Evolutionary conservation across 2,329 filamentous ascomycete species (phyloP).

Genomic region (Penicillium crustosum): DNA sequence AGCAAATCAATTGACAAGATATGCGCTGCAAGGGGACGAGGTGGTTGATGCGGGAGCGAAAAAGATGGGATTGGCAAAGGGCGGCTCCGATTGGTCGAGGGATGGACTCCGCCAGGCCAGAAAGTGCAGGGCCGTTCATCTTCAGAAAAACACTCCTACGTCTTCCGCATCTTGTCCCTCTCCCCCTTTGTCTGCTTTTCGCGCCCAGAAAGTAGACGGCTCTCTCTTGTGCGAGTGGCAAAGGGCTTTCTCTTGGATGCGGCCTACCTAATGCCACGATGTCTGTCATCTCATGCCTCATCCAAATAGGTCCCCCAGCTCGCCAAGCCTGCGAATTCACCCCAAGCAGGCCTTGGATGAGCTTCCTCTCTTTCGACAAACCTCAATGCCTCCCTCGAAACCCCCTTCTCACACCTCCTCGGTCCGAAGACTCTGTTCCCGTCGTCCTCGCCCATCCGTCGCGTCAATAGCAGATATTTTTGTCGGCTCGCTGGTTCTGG

Average conservation of each 20-base stretch:
- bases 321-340: constrained; percentile 49
- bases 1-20: neutral
- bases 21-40: constrained; percentile 10
- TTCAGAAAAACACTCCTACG: constrained; percentile 25
- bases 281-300: constrained; percentile 64
- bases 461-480: constrained; percentile 53
- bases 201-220: constrained; percentile 16
- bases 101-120: constrained; percentile 34
- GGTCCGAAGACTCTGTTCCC: constrained; percentile 30
- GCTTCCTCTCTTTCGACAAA: constrained; percentile 19
- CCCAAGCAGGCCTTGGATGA: constrained; percentile 45
- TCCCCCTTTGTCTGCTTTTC: constrained; percentile 8
- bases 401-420: constrained; percentile 26
- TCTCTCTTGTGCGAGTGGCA: constrained; percentile 19
- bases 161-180: constrained; percentile 7
- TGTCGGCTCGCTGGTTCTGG: constrained; percentile 54
- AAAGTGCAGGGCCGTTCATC: constrained; percentile 23
- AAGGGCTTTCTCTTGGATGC: constrained; percentile 29
- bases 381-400: constrained; percentile 34
- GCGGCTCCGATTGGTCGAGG: constrained; percentile 39
- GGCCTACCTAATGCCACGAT: constrained; percentile 53
- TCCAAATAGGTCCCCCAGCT: constrained; percentile 56
- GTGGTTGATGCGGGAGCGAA: constrained; percentile 29
- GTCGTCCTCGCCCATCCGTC: constrained; percentile 31
- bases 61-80: constrained; percentile 39